These are phyloP conservation scores for Ceratobasidium papillatum DNA, from an alignment of 1,284 basidiomycete genomes.

Conservation along the genomic window DNA sequence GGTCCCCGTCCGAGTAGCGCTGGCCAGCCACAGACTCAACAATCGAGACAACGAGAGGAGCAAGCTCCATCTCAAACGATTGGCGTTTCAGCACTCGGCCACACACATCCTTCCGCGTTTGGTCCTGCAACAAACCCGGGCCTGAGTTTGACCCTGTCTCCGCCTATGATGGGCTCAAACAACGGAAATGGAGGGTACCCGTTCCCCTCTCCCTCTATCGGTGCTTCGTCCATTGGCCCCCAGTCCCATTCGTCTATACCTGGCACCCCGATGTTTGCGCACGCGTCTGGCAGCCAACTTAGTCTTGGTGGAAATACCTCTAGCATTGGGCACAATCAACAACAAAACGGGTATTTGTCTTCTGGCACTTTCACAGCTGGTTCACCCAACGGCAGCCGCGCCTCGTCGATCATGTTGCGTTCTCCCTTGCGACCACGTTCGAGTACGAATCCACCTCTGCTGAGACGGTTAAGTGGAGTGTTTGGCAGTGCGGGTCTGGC, in stretches of 20 bases:
- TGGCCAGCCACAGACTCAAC: constrained; percentile 29
- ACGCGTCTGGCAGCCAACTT: constrained; percentile 24
- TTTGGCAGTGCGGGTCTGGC: constrained; percentile 17
- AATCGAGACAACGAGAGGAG: constrained; percentile 6
- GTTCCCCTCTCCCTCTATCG: constrained; percentile 9
- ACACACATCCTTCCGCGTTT: constrained; percentile 25
- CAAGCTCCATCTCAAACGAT: neutral
- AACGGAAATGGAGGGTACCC: constrained; percentile 6
- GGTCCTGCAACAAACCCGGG: constrained; percentile 27
- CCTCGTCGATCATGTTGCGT: constrained; percentile 24
- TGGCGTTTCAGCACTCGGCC: constrained; percentile 8
- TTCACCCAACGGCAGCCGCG: constrained; percentile 17
- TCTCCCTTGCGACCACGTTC: constrained; percentile 34
- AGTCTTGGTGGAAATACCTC: constrained; percentile 19
- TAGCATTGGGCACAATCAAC: constrained; percentile 12
- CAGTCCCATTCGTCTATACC: neutral
- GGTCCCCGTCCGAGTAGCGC: constrained; percentile 34
- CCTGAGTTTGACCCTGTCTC: constrained; percentile 13
- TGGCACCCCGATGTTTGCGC: constrained; percentile 18
- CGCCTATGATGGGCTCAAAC: constrained; percentile 3
- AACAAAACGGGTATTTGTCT: neutral
- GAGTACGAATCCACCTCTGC: constrained; percentile 37
- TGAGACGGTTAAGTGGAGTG: constrained; percentile 34
- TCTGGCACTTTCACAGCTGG: constrained; percentile 14
- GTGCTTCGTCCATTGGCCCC: neutral